Conservation (phyloP, 495 filamentous ascomycete species). For the Xylaria castorea region DNA sequence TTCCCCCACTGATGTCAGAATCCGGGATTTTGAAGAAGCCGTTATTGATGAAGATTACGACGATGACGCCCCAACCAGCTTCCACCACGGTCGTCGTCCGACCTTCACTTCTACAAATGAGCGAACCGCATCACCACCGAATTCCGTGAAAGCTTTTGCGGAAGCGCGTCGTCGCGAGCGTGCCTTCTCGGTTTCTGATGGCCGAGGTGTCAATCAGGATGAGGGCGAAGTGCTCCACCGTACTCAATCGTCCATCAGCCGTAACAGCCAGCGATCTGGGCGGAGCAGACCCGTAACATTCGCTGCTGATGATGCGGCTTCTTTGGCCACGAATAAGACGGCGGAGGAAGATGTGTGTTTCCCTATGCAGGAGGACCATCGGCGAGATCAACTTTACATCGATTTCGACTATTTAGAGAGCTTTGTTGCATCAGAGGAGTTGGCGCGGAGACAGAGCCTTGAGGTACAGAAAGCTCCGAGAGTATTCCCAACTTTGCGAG, state of each 20-base stretch:
- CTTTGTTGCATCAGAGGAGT: conserved; percentile 64
- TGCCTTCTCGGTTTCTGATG: conserved; percentile 59
- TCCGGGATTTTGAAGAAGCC: conserved; percentile 73
- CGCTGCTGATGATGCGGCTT: conserved; percentile 53
- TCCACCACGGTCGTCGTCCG: conserved; percentile 51
- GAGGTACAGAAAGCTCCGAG: conserved; percentile 46
- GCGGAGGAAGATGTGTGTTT: conserved; percentile 89
- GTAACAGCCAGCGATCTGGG: conserved; percentile 48
- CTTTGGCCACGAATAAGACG: conserved; percentile 58
- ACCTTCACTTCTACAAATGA: conserved; percentile 53
- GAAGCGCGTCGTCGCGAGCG: conserved; percentile 69
- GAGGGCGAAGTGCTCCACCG: conserved; percentile 74
- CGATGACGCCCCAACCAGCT: conserved; percentile 45
- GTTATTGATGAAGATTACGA: conserved; percentile 84
- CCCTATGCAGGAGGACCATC: conserved; percentile 61
- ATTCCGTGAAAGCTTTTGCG: conserved; percentile 97
- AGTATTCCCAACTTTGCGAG: conserved; percentile 68
- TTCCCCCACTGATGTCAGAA: conserved; percentile 38
- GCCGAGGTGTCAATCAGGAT: conserved; percentile 46
- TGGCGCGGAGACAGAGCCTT: conserved; percentile 57
- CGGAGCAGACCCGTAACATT: conserved; percentile 55
- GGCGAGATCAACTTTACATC: conserved; percentile 61
- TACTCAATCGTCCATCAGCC: conserved; percentile 73
- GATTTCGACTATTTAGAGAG: conserved; percentile 90
- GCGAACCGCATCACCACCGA: conserved; percentile 84